These are phyloP conservation scores for Penicillium riverlandense DNA, from an alignment of 495 filamentous ascomycete genomes.

Conservation along the genomic window DNA sequence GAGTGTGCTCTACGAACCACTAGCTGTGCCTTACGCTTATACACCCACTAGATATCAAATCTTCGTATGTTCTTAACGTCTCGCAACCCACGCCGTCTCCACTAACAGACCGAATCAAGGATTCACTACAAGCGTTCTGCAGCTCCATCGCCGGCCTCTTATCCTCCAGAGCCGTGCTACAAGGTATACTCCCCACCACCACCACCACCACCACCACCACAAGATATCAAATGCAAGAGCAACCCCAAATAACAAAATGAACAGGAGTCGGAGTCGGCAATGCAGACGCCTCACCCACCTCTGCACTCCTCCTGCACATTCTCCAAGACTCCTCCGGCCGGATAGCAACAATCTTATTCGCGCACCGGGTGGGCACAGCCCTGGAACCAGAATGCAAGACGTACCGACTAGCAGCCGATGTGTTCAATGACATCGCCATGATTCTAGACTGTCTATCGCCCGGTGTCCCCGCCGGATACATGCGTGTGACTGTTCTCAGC, in stretches of 20 bases:
- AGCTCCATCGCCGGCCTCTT: constrained; percentile 87
- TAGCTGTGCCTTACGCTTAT: too few species aligned
- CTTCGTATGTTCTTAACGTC: constrained; percentile 24
- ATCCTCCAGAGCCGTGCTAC: constrained; percentile 79
- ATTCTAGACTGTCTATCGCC: constrained; percentile 84
- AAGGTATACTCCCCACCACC: constrained; percentile 56
- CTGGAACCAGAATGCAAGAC: constrained; percentile 92
- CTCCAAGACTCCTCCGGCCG: constrained; percentile 79
- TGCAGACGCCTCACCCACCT: constrained; percentile 74
- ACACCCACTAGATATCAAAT: constrained; percentile 58
- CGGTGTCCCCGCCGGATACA: constrained; percentile 55
- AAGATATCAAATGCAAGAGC: neutral
- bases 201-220: neutral
- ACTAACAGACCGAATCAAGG: constrained; percentile 35
- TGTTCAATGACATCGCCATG: constrained; percentile 90
- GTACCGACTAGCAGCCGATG: constrained; percentile 82
- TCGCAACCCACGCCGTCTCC: too few species aligned
- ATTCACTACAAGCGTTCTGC: constrained; percentile 93
- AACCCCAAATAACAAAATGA: constrained; percentile 2
- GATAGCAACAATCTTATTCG: constrained; percentile 86
- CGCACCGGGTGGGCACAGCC: constrained; percentile 74
- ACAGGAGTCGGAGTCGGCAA: constrained; percentile 86
- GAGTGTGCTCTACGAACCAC: constrained; percentile 20
- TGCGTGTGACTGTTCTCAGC: constrained; percentile 65
- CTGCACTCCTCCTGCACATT: constrained; percentile 78